Base-by-base conservation (phyloP, 2,329 filamentous ascomycete species). In the Arthrobotrys megalospora region DNA sequence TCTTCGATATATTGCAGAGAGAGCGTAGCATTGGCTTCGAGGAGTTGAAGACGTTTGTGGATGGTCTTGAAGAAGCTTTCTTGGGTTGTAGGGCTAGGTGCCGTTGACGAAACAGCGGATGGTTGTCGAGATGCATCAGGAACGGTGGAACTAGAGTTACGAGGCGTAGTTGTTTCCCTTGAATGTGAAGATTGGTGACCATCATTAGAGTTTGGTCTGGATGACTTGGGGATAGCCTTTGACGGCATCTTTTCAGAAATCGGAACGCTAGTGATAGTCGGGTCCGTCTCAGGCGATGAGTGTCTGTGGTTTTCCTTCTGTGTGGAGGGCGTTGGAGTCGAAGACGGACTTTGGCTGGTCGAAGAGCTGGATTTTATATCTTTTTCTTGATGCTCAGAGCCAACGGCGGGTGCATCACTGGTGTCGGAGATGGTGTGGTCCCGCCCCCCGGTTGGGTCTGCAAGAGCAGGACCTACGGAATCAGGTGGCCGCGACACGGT, bases 61-160 rank as follows among this genome's bases (percentile, higher is more conserved):
- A 98, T 91, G 3, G 94, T 93, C 84, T 98, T 98, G 88, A 97
- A 99, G 85, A 99, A 98, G 1, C 93, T 96, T 83, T 99, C 96
- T 84, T 99, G 96, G 0, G 96, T 96, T 0, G 94, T 94, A 1
- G 95, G 94, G 0, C 90, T 89, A 0, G 91, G 85, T 1, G 88
- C 84, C 6, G 87, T 83, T 0, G 87, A 82, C 7, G 66, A 60
- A 21, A 86, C 85, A 28, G 85, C 81, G 28, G 85, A 80, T 60
- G 84, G 75, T 24, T 84, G 86, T 81, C 81, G 86, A 41, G 55
- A 48, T 70, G 84, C 82, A 80, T 53, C 83, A 68, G 50, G 32
- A 63, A 65, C 79, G 47, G 79, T 58, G 1, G 80, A 80, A 6
- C 8, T 82, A 78, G 47, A 80, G 73, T 78, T 82, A 81, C 73